phyloP scores from a whole-genome alignment of 2,329 filamentous ascomycete genomes.

The Berkeleyomyces basicola region DNA sequence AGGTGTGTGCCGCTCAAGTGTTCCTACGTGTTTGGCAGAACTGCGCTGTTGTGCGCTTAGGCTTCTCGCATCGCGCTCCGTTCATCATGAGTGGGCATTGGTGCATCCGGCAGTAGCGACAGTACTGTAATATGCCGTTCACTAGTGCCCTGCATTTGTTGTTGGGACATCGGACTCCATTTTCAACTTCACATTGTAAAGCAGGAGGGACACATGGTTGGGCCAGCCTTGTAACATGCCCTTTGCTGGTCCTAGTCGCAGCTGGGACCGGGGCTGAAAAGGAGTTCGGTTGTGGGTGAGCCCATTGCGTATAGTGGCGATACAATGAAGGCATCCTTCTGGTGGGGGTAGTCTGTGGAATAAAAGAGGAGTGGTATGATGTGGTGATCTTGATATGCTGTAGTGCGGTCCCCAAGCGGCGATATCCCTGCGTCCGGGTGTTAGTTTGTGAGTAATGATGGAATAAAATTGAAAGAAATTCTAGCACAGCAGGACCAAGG shows the following conservation, averaged over 20 bases:
- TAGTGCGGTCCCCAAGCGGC: too few species aligned
- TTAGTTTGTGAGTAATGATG: too few species aligned
- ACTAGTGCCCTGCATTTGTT: not conserved
- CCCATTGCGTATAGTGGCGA: not conserved
- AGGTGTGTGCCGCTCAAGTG: not conserved
- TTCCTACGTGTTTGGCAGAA: constrained; percentile 10
- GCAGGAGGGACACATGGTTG: not conserved
- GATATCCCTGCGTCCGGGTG: too few species aligned
- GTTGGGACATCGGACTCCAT: constrained; percentile 6
- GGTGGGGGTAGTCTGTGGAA: not conserved
- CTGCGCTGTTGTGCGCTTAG: constrained; percentile 2
- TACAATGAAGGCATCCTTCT: not conserved
- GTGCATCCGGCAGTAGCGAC: constrained; percentile 1
- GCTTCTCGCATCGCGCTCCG: not conserved
- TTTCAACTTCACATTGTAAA: constrained; percentile 1
- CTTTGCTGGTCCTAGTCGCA: not conserved
- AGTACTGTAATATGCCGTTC: not conserved
- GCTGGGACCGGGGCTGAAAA: not conserved
- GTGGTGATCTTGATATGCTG: too few species aligned
- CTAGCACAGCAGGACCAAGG: too few species aligned
- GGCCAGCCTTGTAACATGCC: not conserved
- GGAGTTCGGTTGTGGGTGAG: not conserved
- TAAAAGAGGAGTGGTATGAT: not conserved
- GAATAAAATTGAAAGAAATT: too few species aligned
- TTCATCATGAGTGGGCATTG: constrained; percentile 5